Evolutionary conservation across 106 monocot species (phyloP), one percentile per base, ranked within the genome.

Genomic region (Allium fistulosum): DNA sequence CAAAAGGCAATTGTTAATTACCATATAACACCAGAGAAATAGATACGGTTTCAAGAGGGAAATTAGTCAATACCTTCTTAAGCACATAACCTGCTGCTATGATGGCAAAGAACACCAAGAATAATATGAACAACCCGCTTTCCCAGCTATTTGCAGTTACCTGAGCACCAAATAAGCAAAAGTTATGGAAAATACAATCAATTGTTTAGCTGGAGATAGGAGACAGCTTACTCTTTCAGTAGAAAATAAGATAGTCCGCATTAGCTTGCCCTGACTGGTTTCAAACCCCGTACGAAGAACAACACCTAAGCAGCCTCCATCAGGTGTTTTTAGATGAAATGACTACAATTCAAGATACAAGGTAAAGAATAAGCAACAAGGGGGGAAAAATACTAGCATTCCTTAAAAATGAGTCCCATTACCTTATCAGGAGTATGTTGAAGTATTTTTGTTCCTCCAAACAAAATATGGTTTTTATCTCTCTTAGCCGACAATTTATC

Each of bases 21-120:
- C 2, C 1, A 37, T 4, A 37, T 37, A 37, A 37, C 37, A 37
- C 37, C 37, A 37, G 37, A 37, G 37, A 37, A 37, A 37, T 37
- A 37, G 37, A 37, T 37, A 37, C 37, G 5, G 37, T 37, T 37
- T 37, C 37, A 37, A 37, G 5, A 37, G 1, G 37, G 2, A 37
- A 37, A 37, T 37, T 17, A 3, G 50, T 26, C 52, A 53, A 53
- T 79, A 99, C 99, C 92, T 93, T 93, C 69, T 88, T 90, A 51
- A 99, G 99, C 66, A 99, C 99, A 85, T 99, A 99, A 51, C 93
- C 99, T 70, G 99, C 93, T 71, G 99, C 99, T 79, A 99, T 90
- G 48, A 99, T 75, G 47, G 99, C 99, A 87, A 99, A 99, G 71
- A 99, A 87, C 45, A 99, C 87, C 69, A 99, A 74, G 67, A 99